Evolutionary conservation across 2,329 filamentous ascomycete genomes (phyloP), one percentile per base, ranked within the genome.

Genomic region (Monilinia fructigena): DNA sequence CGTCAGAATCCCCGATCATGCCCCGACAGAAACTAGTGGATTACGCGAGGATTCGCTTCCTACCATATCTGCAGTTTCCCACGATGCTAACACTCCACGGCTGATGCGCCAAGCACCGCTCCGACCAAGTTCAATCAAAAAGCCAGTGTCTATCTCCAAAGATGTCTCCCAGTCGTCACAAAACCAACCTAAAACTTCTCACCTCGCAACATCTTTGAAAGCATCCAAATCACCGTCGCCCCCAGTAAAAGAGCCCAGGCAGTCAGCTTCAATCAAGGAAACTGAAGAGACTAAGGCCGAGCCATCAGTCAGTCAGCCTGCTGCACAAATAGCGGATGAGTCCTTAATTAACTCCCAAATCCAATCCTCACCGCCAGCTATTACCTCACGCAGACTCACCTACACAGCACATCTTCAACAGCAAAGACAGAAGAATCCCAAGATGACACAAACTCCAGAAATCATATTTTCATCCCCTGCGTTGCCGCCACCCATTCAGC

Each of bases 391-490:
- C 23, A 69, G 71, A 63, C 74, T 72, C 61, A 75, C 70, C 11
- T 74, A 76, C 52, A 74, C 73, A 11, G 72, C 73, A 12, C 70
- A 74, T 66, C 65, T 73, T 59, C 72, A 69, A 4, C 71, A 75
- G 47, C 69, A 74, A 64, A 70, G 68, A 38, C 65, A 72, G 28
- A 63, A 72, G 47, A 66, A 73, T 55, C 68, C 70, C 26, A 68
- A 70, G 52, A 53, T 68, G 16, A 70, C 70, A 40, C 71, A 75
- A 61, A 76, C 74, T 10, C 74, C 74, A 38, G 73, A 73, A 12
- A 75, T 76, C 18, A 56, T 74, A 10, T 76, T 76, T 64, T 76
- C 75, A 18, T 77, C 75, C 23, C 75, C 75, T 50, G 69, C 74
- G 23, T 69, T 76, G 55, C 75, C 74, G 31, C 74, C 74, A 26